Evolutionary conservation across 2,329 filamentous ascomycete species (phyloP), one percentile per base, ranked within the genome.

Genomic region (Fonsecaea monophora): DNA sequence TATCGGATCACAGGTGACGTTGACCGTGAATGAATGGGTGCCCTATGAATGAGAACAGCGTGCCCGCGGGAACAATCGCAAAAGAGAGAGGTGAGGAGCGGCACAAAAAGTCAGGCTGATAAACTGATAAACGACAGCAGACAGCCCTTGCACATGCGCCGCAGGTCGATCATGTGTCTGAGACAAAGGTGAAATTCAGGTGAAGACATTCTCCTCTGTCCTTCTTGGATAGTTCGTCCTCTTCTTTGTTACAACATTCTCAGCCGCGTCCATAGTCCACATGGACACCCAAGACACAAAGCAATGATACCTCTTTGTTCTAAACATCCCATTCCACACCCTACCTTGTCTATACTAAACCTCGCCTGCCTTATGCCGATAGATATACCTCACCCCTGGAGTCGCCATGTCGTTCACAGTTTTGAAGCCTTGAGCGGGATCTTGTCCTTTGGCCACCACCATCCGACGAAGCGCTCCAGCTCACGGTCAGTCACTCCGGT

Each of bases 401-500:
- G 42, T 48, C 42, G 42, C 42, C 2, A 13, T 21, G 8, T 21
- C 45, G 2, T 55, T 67, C 53, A 68, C 10, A 68, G 57, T 50
- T 68, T 65, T 15, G 65, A 64, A 10, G 62, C 61, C 3, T 32
- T 59, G 15, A 61, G 48, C n/a, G 59, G 54, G 3, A 32, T 13
- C 4, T 66, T 71, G 40, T 64, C 53, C 32, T 67, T 67, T 1
- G 74, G 73, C 66, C 76, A 65, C 65, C 74, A 77, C 77, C 77
- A 80, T 55, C 76, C 76, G 59, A 77, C 75, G 60, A 75, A 77
- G 61, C 76, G 77, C 8, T 76, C 69, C 35, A 75, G 73, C 60
- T 76, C 57, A 8, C 57, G 37, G 32, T 70, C 67, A 18, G 73
- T 75, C 12, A 79, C 73, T 0, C 74, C 75, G 1, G 77, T 78